phyloP scores from a whole-genome alignment of 2,329 filamentous ascomycete species.

The Pestalotiopsis sp. region DNA sequence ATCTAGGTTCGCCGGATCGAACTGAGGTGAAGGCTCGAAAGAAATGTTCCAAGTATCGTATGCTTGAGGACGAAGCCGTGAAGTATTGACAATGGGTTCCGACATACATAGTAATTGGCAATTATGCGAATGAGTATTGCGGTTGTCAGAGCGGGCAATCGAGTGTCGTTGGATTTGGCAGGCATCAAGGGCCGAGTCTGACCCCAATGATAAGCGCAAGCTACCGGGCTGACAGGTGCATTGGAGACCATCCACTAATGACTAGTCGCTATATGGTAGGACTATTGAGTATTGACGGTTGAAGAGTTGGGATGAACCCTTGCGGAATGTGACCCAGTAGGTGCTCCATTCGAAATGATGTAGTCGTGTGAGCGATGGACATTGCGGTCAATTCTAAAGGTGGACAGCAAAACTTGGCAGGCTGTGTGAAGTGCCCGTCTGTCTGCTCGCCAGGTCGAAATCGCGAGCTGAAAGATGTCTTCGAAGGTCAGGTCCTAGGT shows the following conservation, averaged over 20 bases:
- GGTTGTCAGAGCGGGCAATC: not conserved
- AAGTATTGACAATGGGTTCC: too few relatives aligned
- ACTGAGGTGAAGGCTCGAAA: not conserved
- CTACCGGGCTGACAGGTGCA: not conserved
- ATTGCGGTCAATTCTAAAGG: too few relatives aligned
- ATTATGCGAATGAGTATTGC: not conserved
- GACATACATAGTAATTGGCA: not conserved
- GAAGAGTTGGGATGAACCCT: not conserved
- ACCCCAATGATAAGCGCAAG: not conserved
- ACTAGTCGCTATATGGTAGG: too few relatives aligned
- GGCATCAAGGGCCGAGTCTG: not conserved
- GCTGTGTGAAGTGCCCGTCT: too few relatives aligned
- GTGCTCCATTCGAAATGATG: not conserved
- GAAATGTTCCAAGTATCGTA: not conserved
- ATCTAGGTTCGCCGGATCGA: not conserved
- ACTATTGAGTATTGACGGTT: not conserved
- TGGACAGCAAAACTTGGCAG: too few relatives aligned
- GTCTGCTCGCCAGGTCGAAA: too few relatives aligned
- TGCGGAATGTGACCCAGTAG: not conserved
- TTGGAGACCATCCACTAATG: not conserved
- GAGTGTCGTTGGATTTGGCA: slow-evolving; percentile 2
- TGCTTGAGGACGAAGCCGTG: not conserved
- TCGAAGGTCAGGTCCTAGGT: too few relatives aligned
- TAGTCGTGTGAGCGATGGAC: not conserved
- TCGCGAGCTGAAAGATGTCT: too few relatives aligned